Conservation (phyloP, 306 rosid genomes). For the Elaeagnus macrophylla region DNA sequence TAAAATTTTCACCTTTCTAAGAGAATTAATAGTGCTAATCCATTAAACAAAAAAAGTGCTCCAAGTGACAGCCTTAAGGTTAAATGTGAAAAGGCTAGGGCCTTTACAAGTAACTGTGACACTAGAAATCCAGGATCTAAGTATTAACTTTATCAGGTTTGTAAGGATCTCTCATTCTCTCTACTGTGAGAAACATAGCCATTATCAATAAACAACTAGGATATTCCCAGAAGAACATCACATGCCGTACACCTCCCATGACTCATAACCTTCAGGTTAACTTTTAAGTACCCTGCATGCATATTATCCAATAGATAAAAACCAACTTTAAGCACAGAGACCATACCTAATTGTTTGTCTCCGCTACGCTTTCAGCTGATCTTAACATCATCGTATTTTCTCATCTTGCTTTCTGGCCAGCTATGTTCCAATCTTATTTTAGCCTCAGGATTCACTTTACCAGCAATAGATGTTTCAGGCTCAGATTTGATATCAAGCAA, state of each 20-base stretch:
- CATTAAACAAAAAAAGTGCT: too few species aligned
- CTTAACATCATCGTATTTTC: slow-evolving; percentile 41
- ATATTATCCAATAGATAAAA: not conserved
- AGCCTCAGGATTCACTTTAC: slow-evolving; percentile 12
- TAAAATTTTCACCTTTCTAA: not conserved
- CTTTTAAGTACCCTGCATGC: not conserved
- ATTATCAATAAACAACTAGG: too few species aligned
- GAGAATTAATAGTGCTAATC: not conserved
- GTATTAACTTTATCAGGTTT: too few species aligned
- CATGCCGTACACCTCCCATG: not conserved
- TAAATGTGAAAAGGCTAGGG: too few species aligned
- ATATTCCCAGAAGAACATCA: too few species aligned
- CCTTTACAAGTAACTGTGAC: too few species aligned
- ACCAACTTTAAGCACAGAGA: not conserved
- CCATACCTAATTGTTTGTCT: slow-evolving; percentile 47
- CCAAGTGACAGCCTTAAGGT: too few species aligned
- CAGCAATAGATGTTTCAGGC: slow-evolving; percentile 14
- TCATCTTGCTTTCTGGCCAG: slow-evolving; percentile 11
- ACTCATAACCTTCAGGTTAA: slow-evolving; percentile 4
- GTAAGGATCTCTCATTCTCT: too few species aligned
- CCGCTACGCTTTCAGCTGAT: slow-evolving; percentile 51
- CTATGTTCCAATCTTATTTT: slow-evolving; percentile 16
- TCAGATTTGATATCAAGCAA: slow-evolving; percentile 4
- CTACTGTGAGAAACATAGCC: too few species aligned
- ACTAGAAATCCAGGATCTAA: too few species aligned